A percentile compares a stretch with the other conserved stretches of the same genome.
Evolutionary conservation across 352 stramenopile species (phyloP).

Genomic region (Phytophthora hybrid): DNA sequence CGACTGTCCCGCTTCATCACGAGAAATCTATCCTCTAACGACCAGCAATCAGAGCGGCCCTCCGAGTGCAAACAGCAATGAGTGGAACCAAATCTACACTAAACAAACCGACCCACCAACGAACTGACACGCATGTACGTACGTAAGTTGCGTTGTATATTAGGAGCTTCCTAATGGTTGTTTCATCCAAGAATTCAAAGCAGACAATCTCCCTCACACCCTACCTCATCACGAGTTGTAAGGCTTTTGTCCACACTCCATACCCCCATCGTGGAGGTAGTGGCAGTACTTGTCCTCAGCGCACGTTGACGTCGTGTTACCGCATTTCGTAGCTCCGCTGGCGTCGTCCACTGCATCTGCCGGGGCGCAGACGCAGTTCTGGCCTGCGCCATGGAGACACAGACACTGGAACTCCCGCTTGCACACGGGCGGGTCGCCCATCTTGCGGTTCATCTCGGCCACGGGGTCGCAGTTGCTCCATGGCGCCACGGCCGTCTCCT

Average conservation of each 20-base stretch:
- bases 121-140: background rate
- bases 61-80: conserved; percentile 63
- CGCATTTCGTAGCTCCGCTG: conserved; percentile 36
- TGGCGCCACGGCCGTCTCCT: conserved; percentile 36
- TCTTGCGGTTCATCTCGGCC: conserved; percentile 32
- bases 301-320: conserved; percentile 30
- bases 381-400: conserved; percentile 35
- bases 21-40: conserved; percentile 20
- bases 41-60: conserved; percentile 34
- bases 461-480: conserved; percentile 47
- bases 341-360: conserved; percentile 48
- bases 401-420: conserved; percentile 55
- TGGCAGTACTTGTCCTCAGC: conserved; percentile 51
- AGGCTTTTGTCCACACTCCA: conserved; percentile 53
- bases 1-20: conserved; percentile 51
- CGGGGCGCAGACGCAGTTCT: conserved; percentile 44
- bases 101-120: too few relatives aligned
- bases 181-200: background rate
- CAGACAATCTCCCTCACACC: background rate
- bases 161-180: conserved; percentile 1
- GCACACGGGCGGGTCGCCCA: conserved; percentile 46
- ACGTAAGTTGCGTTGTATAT: background rate
- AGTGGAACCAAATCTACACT: background rate
- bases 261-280: conserved; percentile 40
- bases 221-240: conserved; percentile 36